phyloP scores from a whole-genome alignment of 2,329 filamentous ascomycete genomes.

The Sphaerulina musiva region DNA sequence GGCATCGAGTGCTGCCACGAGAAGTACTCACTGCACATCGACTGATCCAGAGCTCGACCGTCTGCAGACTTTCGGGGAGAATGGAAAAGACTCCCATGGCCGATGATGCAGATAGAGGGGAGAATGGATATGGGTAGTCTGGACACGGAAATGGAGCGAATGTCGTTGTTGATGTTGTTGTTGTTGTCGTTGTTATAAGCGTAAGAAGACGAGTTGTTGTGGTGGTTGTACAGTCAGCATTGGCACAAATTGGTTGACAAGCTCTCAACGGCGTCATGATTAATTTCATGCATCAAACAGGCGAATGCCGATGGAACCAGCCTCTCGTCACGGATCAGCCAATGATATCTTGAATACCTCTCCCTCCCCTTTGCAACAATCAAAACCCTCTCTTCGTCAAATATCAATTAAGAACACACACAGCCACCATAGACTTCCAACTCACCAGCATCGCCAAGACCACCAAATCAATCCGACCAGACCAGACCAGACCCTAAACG shows the following conservation, averaged over 20 bases:
- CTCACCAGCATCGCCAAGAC: too few species aligned
- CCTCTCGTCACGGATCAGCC: too few species aligned
- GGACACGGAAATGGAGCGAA: neutral
- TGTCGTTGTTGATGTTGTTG: constrained; percentile 1
- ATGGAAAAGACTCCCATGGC: constrained; percentile 60
- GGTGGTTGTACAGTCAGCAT: neutral
- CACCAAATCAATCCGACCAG: too few species aligned
- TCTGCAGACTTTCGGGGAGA: constrained; percentile 52
- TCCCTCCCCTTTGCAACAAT: too few species aligned
- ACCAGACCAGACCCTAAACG: too few species aligned
- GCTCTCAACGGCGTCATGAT: constrained; percentile 6
- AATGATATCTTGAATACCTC: too few species aligned
- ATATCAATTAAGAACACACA: too few species aligned
- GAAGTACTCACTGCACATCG: constrained; percentile 52
- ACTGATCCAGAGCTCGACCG: constrained; percentile 56
- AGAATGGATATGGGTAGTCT: neutral
- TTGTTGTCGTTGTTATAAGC: neutral
- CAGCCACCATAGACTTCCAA: too few species aligned
- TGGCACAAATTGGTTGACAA: constrained; percentile 1
- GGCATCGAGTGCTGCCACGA: neutral
- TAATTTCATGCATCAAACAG: too few species aligned
- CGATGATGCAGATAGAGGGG: neutral
- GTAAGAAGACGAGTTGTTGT: too few species aligned
- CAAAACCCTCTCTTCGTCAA: too few species aligned
- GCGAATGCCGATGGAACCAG: too few species aligned